Percentiles rank a stretch among this genome's conserved stretches.
These are phyloP conservation scores for Hypocrella siamensis DNA, from an alignment of 2,329 filamentous ascomycete genomes.

Conservation along the genomic window DNA sequence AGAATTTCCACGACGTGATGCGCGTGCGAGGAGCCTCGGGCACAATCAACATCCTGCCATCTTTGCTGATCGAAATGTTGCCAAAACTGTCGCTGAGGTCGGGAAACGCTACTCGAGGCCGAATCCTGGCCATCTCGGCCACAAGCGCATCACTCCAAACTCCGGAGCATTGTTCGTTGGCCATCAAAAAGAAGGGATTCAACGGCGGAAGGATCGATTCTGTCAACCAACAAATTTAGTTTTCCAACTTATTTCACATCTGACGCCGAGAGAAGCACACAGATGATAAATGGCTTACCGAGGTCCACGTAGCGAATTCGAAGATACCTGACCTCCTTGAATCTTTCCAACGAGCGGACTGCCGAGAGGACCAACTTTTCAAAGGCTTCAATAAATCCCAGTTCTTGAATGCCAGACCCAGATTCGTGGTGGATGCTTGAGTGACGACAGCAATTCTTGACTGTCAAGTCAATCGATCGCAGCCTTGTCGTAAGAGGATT, in stretches of 20 bases:
- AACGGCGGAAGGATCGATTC: conserved; percentile 55
- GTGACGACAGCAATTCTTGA: conserved; percentile 58
- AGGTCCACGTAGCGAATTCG: conserved; percentile 63
- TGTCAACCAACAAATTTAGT: conserved; percentile 13
- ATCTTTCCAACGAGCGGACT: conserved; percentile 41
- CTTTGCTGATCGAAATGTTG: conserved; percentile 41
- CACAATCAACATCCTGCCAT: conserved; percentile 39
- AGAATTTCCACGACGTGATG: conserved; percentile 38
- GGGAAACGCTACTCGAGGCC: conserved; percentile 42
- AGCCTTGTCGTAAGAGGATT: conserved; percentile 34
- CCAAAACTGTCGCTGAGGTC: conserved; percentile 51
- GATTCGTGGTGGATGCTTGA: conserved; percentile 41
- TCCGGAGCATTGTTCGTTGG: conserved; percentile 45
- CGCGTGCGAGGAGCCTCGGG: conserved; percentile 37
- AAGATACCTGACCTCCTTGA: conserved; percentile 45
- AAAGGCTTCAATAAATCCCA: conserved; percentile 56
- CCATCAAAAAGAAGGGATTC: conserved; percentile 57
- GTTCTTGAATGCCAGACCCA: conserved; percentile 55
- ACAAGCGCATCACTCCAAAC: conserved; percentile 59
- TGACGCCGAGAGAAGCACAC: not conserved
- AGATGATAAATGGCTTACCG: conserved; percentile 31
- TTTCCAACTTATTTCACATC: conserved; percentile 13
- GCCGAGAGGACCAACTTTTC: conserved; percentile 51
- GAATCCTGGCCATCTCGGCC: conserved; percentile 38
- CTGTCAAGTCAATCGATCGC: conserved; percentile 53